Evolutionary conservation across 768 basidiomycete species (phyloP), one percentile per base, ranked within the genome.

Genomic region (Agrocybe praecox): DNA sequence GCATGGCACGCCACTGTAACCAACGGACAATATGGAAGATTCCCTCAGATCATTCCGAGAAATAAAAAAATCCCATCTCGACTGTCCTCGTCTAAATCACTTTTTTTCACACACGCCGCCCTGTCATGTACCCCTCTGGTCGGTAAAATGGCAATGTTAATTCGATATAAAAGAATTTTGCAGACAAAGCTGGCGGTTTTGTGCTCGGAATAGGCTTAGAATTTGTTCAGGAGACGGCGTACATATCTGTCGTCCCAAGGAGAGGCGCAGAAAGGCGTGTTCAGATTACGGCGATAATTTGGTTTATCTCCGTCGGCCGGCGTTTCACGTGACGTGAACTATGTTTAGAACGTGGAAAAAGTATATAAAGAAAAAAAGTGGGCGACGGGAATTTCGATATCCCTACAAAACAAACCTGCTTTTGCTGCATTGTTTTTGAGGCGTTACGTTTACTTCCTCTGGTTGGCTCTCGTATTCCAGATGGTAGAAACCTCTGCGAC

Each of bases 311-410:
- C 53, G 53, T 54, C 17, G 22, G 23, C 33, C 53, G 33, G 22
- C 24, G n/a, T 47, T 24, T 36, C 53, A 54, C 53, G 53, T 54
- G 53, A 36, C 33, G 3, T 24, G 6, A 32, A 22, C 52, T 54
- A 54, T 47, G 34, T 19, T 33, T 54, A 54, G 53, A 54, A 46
- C 52, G 52, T 53, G 52, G 45, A 33, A 36, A 36, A 15, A 33
- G 53, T 54, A 54, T 54, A 47, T 54, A 54, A 47, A 12, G 53
- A 33, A 24, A 33, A 44, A 1, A 18, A 44, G 33, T 34, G 5
- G 36, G 26, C 26, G 6, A 15, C 5, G 36, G 36, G 12, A 40
- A 6, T 15, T 40, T 40, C 36, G 36, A 40, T 4, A 15, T n/a
- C 36, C 36, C 36, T 15, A 34, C 15, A n/a, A n/a, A n/a, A n/a